Evolutionary conservation across 805 yeast genomes (phyloP).

Genomic region (Pichia paraexigua): DNA sequence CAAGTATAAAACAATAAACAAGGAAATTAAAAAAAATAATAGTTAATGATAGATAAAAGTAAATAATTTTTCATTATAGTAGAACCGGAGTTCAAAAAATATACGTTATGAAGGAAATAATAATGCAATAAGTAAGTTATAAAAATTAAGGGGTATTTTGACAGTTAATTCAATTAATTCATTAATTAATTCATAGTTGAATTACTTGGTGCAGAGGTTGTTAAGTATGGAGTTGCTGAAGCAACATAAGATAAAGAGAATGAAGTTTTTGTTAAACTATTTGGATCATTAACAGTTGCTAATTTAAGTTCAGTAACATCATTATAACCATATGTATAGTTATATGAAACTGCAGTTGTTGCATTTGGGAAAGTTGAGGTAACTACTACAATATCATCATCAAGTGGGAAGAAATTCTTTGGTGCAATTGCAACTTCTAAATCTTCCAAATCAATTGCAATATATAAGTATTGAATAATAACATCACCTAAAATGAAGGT

Average conservation of each 20-base stretch:
- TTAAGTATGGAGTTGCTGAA: constrained; percentile 4
- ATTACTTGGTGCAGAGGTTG: background rate
- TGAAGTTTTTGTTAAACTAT: constrained; percentile 6
- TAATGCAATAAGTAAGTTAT: background rate
- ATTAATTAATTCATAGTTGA: background rate
- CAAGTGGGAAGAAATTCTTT: constrained; percentile 5
- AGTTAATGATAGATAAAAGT: background rate
- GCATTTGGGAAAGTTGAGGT: constrained; percentile 10
- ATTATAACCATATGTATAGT: constrained; percentile 9
- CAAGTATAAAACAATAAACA: too few species aligned
- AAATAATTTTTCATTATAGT: background rate
- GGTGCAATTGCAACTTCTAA: constrained; percentile 38
- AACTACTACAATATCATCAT: constrained; percentile 8
- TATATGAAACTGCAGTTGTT: constrained; percentile 8
- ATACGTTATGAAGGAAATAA: background rate
- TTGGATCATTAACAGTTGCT: constrained; percentile 10
- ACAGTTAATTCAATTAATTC: too few species aligned
- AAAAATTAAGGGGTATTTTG: background rate
- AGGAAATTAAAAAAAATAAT: too few species aligned
- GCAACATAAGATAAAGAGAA: constrained; percentile 6
- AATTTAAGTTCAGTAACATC: constrained; percentile 10
- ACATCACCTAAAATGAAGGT: constrained; percentile 44
- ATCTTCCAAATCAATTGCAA: constrained; percentile 47
- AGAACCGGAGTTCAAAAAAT: background rate
- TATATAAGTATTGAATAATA: constrained; percentile 43